A percentile compares a stretch with the other conserved stretches of the same genome.
These are phyloP conservation scores for Elymus sibiricus DNA, from an alignment of 176 grass and related monocot species.

Conservation along the genomic window DNA sequence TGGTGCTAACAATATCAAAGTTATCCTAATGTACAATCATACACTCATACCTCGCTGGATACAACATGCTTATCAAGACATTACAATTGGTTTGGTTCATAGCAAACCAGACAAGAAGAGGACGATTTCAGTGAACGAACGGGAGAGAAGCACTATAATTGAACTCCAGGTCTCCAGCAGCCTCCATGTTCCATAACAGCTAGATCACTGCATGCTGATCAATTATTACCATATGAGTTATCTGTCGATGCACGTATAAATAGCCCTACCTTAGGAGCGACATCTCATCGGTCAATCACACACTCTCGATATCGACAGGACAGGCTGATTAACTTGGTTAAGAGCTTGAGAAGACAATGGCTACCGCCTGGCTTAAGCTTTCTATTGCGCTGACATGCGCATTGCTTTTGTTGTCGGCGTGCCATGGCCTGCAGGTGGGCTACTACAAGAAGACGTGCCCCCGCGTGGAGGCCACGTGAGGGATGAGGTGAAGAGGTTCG, in stretches of 20 bases:
- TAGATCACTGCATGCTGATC: neutral
- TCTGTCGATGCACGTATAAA: neutral
- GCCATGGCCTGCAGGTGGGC: neutral
- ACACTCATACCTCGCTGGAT: too few relatives aligned
- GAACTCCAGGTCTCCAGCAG: too few relatives aligned
- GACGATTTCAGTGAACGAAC: too few relatives aligned
- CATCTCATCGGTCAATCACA: neutral
- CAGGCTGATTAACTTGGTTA: neutral
- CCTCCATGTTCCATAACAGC: slow-evolving; percentile 2
- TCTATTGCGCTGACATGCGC: neutral
- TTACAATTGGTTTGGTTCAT: too few relatives aligned
- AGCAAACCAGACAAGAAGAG: too few relatives aligned
- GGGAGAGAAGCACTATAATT: too few relatives aligned
- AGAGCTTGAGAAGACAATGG: neutral
- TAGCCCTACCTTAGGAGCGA: neutral
- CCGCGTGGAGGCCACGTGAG: slow-evolving; percentile 4
- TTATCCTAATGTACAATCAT: too few relatives aligned
- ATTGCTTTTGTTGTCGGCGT: neutral
- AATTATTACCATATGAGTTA: neutral
- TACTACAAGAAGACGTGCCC: slow-evolving; percentile 4
- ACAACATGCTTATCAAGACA: too few relatives aligned
- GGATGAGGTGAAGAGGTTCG: neutral
- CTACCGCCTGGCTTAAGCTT: neutral
- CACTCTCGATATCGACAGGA: neutral
- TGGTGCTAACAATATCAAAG: too few relatives aligned